Conservation (phyloP, 2,329 filamentous ascomycete genomes). For the Trichophyton simii region DNA sequence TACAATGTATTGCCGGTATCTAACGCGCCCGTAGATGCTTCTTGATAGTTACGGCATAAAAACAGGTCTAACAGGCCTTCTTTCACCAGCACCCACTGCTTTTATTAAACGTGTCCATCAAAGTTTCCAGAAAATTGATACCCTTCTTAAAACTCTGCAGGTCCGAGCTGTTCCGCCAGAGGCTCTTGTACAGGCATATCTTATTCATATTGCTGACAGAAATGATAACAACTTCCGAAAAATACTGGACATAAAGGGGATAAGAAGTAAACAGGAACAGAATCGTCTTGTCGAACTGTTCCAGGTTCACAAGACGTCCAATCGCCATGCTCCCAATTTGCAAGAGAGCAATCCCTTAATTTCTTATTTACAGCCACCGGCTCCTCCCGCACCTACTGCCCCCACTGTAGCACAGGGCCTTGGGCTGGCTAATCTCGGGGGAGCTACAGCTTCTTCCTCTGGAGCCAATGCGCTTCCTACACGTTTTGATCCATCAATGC, state of each 20-base stretch:
- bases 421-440: slow-evolving; percentile 34
- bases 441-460: slow-evolving; percentile 30
- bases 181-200: slow-evolving; percentile 88
- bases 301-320: slow-evolving; percentile 62
- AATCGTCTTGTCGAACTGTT: slow-evolving; percentile 76
- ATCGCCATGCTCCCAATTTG: slow-evolving; percentile 53
- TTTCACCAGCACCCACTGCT: slow-evolving; percentile 47
- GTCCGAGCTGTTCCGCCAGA: slow-evolving; percentile 84
- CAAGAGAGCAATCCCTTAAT: slow-evolving; percentile 58
- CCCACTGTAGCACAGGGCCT: slow-evolving; percentile 35
- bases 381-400: slow-evolving; percentile 18
- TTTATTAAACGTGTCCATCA: slow-evolving; percentile 80
- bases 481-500: slow-evolving; percentile 65
- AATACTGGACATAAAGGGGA: slow-evolving; percentile 88
- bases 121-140: slow-evolving; percentile 76
- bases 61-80: slow-evolving; percentile 36
- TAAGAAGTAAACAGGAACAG: slow-evolving; percentile 68
- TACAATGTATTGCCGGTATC: not conserved
- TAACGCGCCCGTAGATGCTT: slow-evolving; percentile 54
- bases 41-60: slow-evolving; percentile 72
- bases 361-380: slow-evolving; percentile 43
- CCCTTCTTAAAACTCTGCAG: slow-evolving; percentile 89
- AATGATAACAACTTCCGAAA: slow-evolving; percentile 94
- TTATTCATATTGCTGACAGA: slow-evolving; percentile 90
- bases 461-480: slow-evolving; percentile 35